Evolutionary conservation across 768 basidiomycete genomes (phyloP).

Genomic region (Tylopilus plumbeoviolaceoides): DNA sequence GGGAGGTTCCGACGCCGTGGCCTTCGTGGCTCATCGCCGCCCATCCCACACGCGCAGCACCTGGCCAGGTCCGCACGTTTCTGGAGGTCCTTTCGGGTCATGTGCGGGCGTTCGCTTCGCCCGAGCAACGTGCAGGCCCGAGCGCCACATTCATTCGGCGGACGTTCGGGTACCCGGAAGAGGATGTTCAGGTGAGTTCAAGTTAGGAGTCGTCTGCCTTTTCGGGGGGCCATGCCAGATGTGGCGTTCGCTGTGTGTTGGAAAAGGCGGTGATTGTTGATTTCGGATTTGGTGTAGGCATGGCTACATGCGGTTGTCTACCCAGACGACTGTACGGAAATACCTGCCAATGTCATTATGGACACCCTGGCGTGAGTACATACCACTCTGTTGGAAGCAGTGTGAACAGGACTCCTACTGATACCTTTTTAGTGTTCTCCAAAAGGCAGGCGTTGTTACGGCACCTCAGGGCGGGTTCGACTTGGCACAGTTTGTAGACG

Average conservation of each 20-base stretch:
- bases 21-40: slow-evolving; percentile 95
- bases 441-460: slow-evolving; percentile 69
- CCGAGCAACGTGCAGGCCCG: slow-evolving; percentile 49
- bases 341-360: slow-evolving; percentile 60
- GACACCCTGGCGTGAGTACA: slow-evolving; percentile 66
- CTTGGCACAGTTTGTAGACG: slow-evolving; percentile 54
- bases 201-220: too few species aligned
- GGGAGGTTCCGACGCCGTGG: slow-evolving; percentile 90
- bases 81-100: slow-evolving; percentile 58
- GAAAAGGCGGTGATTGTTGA: background rate
- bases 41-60: slow-evolving; percentile 60
- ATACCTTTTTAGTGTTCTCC: slow-evolving; percentile 51
- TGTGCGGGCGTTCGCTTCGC: slow-evolving; percentile 63
- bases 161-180: slow-evolving; percentile 76
- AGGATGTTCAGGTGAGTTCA: slow-evolving; percentile 75
- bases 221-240: too few species aligned
- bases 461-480: slow-evolving; percentile 51
- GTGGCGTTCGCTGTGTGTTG: too few species aligned
- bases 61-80: slow-evolving; percentile 52
- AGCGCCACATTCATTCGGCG: slow-evolving; percentile 74
- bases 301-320: slow-evolving; percentile 84
- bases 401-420: background rate
- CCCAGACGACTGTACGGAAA: slow-evolving; percentile 57
- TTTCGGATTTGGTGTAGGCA: slow-evolving; percentile 39
- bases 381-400: background rate